Evolutionary conservation across 78 protist species (phyloP), one percentile per base, ranked within the genome.

Genomic region (Chrysochromulina tobinii): DNA sequence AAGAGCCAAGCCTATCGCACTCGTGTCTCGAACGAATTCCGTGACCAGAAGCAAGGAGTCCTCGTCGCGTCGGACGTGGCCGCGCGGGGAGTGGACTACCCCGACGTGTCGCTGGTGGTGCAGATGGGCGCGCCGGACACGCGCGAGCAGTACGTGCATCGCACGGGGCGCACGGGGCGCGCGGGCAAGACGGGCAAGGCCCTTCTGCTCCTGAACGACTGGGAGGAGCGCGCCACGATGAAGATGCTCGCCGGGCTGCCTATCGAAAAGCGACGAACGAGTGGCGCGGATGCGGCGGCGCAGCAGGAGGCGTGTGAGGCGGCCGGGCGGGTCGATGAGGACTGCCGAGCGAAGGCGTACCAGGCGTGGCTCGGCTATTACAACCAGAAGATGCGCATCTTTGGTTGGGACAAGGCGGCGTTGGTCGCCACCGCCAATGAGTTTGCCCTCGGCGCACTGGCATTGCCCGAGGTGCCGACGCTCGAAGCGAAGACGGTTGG

Each of bases 41-140:
- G 93, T 23, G 54, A 20, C 50, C 20, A 25, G 48, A 0, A 12
- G 38, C 12, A 23, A 17, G 61, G 38, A 38, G 38, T 38, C 9
- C 88, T 97, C 59, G 79, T 97, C 9, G 98, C 98, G 38, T 96
- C 98, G 3, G 98, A 97, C 81, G 98, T 96, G 3, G 98, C 98
- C 8, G 98, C 96, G 53, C 93, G 98, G 4, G 98, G 98, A 0
- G 27, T 97, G 3, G 98, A 97, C 91, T 88, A 96, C 12, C 91
- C 90, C 20, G 75, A 72, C 58, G 94, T 97, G 23, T 84, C 69
- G 6, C 50, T 68, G 55, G 94, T 95, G 12, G 11, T 96, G 23
- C 95, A 96, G 77, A 66, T 88, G 9, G 79, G 79, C 12, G 8
- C 14, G 25, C 14, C 79, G 48, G 20, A 8, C 48, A 14, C 79